phyloP scores from a whole-genome alignment of 305 asterid species.

The Petunia hybrid region DNA sequence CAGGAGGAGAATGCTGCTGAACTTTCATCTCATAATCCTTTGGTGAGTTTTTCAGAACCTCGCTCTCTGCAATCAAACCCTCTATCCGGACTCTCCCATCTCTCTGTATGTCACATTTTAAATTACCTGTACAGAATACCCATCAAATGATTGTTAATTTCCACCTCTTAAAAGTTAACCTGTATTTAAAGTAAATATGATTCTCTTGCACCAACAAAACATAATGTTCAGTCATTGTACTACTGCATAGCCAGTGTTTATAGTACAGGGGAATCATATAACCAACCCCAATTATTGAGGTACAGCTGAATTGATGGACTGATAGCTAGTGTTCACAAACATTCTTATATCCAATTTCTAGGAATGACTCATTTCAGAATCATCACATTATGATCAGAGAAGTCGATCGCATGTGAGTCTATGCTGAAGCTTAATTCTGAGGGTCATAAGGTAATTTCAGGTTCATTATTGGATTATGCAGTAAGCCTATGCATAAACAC shows the following conservation, averaged over 20 bases:
- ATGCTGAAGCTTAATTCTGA: background rate
- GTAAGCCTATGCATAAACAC: background rate
- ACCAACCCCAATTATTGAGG: background rate
- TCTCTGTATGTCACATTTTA: slow-evolving; percentile 42
- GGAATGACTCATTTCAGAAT: slow-evolving; percentile 10
- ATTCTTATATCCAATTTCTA: slow-evolving; percentile 11
- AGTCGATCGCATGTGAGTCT: background rate
- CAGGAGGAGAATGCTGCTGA: slow-evolving; percentile 55
- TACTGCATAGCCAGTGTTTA: slow-evolving; percentile 3
- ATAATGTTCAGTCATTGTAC: background rate
- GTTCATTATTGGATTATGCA: background rate
- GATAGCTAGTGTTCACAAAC: background rate
- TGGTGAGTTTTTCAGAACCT: slow-evolving; percentile 38
- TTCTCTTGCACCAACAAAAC: background rate
- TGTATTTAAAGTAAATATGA: background rate
- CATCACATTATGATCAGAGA: slow-evolving; percentile 26
- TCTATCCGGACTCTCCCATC: slow-evolving; percentile 53
- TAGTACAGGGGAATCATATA: background rate
- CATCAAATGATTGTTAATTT: background rate
- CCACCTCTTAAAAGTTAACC: background rate
- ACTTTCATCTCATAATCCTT: slow-evolving; percentile 43
- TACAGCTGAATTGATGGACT: background rate
- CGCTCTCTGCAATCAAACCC: slow-evolving; percentile 45
- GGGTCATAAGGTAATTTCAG: background rate
- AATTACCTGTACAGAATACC: slow-evolving; percentile 37